These are phyloP conservation scores for Diutina sp. DNA, from an alignment of 1,139 yeast species.

Conservation along the genomic window DNA sequence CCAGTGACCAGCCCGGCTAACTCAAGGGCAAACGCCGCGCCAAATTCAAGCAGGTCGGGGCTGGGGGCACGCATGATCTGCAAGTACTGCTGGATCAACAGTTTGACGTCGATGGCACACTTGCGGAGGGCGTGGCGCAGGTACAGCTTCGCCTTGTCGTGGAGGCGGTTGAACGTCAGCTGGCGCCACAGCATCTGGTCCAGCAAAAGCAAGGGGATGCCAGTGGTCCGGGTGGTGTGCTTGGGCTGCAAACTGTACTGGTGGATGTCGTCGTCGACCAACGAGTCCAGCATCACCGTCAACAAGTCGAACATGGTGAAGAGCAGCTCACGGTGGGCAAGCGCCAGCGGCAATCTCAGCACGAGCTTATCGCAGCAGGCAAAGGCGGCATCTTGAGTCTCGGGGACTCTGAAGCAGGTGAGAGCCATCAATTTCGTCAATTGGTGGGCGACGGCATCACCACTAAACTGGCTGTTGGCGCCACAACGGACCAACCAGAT, in stretches of 20 bases:
- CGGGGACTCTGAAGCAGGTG: constrained; percentile 68
- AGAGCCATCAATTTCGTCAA: constrained; percentile 53
- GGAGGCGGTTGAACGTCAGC: constrained; percentile 48
- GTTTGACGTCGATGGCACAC: constrained; percentile 63
- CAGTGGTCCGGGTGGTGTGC: constrained; percentile 46
- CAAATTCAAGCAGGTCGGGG: constrained; percentile 54
- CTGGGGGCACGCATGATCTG: neutral
- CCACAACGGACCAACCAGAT: constrained; percentile 32
- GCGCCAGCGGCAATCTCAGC: constrained; percentile 59
- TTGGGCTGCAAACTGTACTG: constrained; percentile 74
- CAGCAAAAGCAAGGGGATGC: constrained; percentile 51
- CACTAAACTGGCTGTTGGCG: constrained; percentile 36
- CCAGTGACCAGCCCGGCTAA: constrained; percentile 67
- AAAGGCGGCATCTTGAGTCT: constrained; percentile 71
- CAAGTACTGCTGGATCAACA: constrained; percentile 57
- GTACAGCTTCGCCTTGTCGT: constrained; percentile 57
- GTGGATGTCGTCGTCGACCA: constrained; percentile 76
- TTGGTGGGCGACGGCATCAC: constrained; percentile 56
- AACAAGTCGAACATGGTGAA: constrained; percentile 74
- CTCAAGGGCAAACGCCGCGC: constrained; percentile 81
- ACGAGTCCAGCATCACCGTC: constrained; percentile 64
- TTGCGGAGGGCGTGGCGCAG: constrained; percentile 36
- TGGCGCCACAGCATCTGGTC: constrained; percentile 75
- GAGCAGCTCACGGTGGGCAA: constrained; percentile 63
- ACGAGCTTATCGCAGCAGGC: constrained; percentile 67